These are phyloP conservation scores for Arthrobotrys iridis DNA, from an alignment of 2,329 filamentous ascomycete genomes.

Conservation along the genomic window DNA sequence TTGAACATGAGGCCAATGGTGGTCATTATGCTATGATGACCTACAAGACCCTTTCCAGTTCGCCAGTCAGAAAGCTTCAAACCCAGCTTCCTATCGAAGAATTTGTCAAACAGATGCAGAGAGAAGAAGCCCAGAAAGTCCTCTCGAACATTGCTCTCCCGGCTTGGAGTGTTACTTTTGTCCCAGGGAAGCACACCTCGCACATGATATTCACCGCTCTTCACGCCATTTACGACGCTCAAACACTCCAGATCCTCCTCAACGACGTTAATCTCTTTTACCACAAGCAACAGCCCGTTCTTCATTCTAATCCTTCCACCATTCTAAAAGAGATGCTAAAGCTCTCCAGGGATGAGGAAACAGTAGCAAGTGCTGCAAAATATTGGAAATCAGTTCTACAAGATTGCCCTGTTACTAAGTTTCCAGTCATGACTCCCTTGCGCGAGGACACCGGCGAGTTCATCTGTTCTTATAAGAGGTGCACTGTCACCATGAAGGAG, in stretches of 20 bases:
- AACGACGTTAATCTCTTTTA: slow-evolving; percentile 65
- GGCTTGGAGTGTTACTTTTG: slow-evolving; percentile 39
- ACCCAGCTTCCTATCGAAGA: slow-evolving; percentile 55
- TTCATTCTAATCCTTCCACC: slow-evolving; percentile 25
- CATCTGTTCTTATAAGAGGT: slow-evolving; percentile 37
- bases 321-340: slow-evolving; percentile 48
- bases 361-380: slow-evolving; percentile 18
- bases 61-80: slow-evolving; percentile 27
- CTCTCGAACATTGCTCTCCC: slow-evolving; percentile 61
- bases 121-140: slow-evolving; percentile 61
- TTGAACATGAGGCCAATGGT: slow-evolving; percentile 69
- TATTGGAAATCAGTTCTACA: slow-evolving; percentile 40
- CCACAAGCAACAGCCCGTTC: slow-evolving; percentile 17
- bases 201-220: slow-evolving; percentile 69
- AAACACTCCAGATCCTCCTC: slow-evolving; percentile 74
- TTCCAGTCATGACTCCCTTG: slow-evolving; percentile 47
- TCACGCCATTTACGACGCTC: slow-evolving; percentile 87
- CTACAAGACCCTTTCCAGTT: slow-evolving; percentile 61
- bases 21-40: slow-evolving; percentile 80
- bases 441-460: slow-evolving; percentile 24
- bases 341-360: slow-evolving; percentile 29
- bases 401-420: slow-evolving; percentile 40
- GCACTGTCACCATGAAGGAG: slow-evolving; percentile 55
- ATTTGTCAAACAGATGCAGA: slow-evolving; percentile 30
- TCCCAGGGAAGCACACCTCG: slow-evolving; percentile 58